Conservation (phyloP, 768 basidiomycete genomes). For the Russula compacta region DNA sequence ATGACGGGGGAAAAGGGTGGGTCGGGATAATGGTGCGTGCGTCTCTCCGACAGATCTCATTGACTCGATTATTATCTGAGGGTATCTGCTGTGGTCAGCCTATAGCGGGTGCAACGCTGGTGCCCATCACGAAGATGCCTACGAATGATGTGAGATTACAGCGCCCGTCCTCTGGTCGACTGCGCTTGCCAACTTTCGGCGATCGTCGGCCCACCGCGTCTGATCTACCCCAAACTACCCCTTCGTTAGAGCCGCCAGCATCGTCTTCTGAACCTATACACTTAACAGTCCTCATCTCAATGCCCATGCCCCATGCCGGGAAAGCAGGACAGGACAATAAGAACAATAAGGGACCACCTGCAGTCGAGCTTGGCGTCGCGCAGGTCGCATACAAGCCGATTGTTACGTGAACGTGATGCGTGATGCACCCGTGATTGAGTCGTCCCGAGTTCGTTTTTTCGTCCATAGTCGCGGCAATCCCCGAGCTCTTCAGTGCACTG, state of each 20-base stretch:
- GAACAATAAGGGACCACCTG: neutral
- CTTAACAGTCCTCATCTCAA: conserved; percentile 6
- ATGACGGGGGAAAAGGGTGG: conserved; percentile 11
- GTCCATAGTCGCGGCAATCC: too few species aligned
- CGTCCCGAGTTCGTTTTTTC: too few species aligned
- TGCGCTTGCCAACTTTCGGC: neutral
- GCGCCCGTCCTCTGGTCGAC: neutral
- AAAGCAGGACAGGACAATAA: neutral
- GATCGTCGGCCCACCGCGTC: neutral
- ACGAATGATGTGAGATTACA: neutral
- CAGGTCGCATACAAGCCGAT: neutral
- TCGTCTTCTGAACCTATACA: neutral
- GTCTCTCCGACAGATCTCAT: neutral
- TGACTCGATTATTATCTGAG: neutral
- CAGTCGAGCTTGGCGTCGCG: conserved; percentile 8
- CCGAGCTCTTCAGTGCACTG: too few species aligned
- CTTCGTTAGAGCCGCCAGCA: neutral
- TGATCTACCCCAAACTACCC: neutral
- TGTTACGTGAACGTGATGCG: neutral
- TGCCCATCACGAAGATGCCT: neutral
- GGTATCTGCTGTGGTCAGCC: neutral
- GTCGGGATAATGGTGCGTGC: conserved; percentile 1
- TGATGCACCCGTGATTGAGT: too few species aligned
- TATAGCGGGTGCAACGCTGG: neutral
- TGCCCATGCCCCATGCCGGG: neutral